Base-by-base conservation (phyloP, 2,329 filamentous ascomycete species). In the Pestalotiopsis sp. region DNA sequence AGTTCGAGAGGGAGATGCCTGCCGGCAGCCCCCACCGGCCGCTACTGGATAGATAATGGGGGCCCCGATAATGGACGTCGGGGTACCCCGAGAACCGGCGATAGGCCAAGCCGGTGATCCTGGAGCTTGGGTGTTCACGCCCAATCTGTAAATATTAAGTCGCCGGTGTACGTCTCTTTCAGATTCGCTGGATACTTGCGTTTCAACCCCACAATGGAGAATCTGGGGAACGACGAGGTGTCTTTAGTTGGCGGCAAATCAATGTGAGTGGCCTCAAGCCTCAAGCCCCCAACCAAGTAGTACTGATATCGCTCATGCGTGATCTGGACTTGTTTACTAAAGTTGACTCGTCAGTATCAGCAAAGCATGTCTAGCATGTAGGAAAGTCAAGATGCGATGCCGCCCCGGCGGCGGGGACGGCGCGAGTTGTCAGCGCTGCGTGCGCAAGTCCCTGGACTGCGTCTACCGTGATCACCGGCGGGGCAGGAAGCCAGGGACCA, bases 331-430 rank as follows among this genome's bases (percentile, higher is more conserved):
- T 27, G 4, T 9, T 14, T 13, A 27, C 57, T 17, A 14, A 36
- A 36, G 2, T 14, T 59, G 20, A 6, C 57, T 6, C 23, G 17
- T n/a, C 6, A 67, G 57, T 25, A 60, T 45, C 58, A 67, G 25
- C 11, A 67, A 61, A 38, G 80, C 81, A 27, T 82, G 80, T 68
- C 74, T 81, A 9, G 70, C 75, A 68, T 82, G 81, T 67, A 74
- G 81, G 58, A 78, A 73, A 23, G 77, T 81, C 17, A 82, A 82
- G 70, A 80, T 82, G 77, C 81, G 79, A 67, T 82, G 81, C 67
- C 72, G 70, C 14, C 68, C 73, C 7, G 72, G 70, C n/a, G 68
- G 65, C 17, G 68, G 66, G 17, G 70, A 69, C 38, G 71, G 68
- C n/a, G 67, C 71, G 6, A 75, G 64, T 17, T 82, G 81, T 67